Percentiles rank a stretch among this genome's conserved stretches.
phyloP scores from a whole-genome alignment of 768 basidiomycete genomes.

The Collybiopsis confluens region DNA sequence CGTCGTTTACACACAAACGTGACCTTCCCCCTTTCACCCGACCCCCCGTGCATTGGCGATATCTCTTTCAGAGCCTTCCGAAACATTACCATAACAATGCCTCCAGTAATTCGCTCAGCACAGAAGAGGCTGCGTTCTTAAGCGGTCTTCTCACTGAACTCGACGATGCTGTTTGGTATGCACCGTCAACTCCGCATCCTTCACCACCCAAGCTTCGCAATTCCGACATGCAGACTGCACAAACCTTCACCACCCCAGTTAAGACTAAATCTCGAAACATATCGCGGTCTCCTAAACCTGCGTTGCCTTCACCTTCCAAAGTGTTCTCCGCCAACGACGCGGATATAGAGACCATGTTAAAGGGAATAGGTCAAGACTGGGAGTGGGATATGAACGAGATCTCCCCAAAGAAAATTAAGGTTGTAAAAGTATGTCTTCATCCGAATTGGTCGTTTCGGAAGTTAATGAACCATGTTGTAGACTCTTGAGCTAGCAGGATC shows the following conservation, averaged over 20 bases:
- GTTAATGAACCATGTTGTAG: slow-evolving; percentile 1
- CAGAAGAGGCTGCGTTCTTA: slow-evolving; percentile 62
- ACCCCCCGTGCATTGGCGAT: too few relatives aligned
- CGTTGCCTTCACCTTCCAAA: slow-evolving; percentile 17
- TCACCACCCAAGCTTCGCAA: slow-evolving; percentile 23
- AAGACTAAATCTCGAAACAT: slow-evolving; percentile 1
- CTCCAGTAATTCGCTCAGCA: slow-evolving; percentile 28
- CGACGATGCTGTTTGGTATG: slow-evolving; percentile 47
- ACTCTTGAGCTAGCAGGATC: slow-evolving; percentile 7
- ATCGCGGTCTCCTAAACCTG: slow-evolving; percentile 4
- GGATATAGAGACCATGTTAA: slow-evolving; percentile 48
- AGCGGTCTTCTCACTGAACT: slow-evolving; percentile 46
- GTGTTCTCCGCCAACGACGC: slow-evolving; percentile 27
- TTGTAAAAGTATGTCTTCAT: slow-evolving; percentile 10
- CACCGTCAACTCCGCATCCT: slow-evolving; percentile 30
- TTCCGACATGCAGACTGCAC: slow-evolving; percentile 9
- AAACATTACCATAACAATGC: slow-evolving; percentile 25
- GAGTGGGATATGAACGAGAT: slow-evolving; percentile 59
- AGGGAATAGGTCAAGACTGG: slow-evolving; percentile 69
- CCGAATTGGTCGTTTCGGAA: background rate
- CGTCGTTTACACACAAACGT: too few relatives aligned
- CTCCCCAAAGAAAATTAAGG: slow-evolving; percentile 38
- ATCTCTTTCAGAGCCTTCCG: too few relatives aligned
- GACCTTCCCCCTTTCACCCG: too few relatives aligned
- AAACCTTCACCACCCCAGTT: slow-evolving; percentile 15